Evolutionary conservation across 2,329 filamentous ascomycete genomes (phyloP), one percentile per base, ranked within the genome.

Genomic region (Trichoderma harzianum): DNA sequence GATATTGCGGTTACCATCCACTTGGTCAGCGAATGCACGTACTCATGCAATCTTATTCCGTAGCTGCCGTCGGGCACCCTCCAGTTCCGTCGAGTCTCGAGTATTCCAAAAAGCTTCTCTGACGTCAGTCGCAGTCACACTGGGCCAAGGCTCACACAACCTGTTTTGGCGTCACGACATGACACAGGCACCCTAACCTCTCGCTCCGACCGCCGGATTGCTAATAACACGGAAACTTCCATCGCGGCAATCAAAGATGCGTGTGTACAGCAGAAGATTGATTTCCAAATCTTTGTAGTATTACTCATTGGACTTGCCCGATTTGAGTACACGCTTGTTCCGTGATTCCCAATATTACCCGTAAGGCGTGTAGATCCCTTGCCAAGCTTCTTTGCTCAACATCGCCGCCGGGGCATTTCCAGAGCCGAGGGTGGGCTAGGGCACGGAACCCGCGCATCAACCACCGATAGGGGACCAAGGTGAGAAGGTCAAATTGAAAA

Each of bases 71-170:
- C 39, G 55, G 39, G 32, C 58, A 62, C 55, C 55, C 24, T 68
- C 53, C 18, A 11, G 16, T 53, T 16, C 47, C 14, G 24, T 3
- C 36, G 26, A 30, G 39, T 36, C 32, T 55, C 53, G 24, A 30
- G 65, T 21, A 68, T 60, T 68, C 65, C 65, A 68, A 30, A 60
- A 12, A 14, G 18, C 34, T 68, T 34, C 65, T 60, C 53, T 68
- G 65, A 68, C 65, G 65, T 68, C 65, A 68, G 65, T 68, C 18
- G 28, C n/a, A 47, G 24, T 21, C 65, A 58, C 57, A n/a, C 26
- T 24, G 26, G 24, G 39, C 39, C 43, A 10, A 36, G 58, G 32
- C 58, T 36, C 2, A 6, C 32, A 32, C 26, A 21, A 47, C 24
- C 30, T 26, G 47, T 12, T 21, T 21, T 36, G 51, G 53, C 6